Conservation (phyloP, 1,284 basidiomycete species). For the Moesziomyces parantarcticus region DNA sequence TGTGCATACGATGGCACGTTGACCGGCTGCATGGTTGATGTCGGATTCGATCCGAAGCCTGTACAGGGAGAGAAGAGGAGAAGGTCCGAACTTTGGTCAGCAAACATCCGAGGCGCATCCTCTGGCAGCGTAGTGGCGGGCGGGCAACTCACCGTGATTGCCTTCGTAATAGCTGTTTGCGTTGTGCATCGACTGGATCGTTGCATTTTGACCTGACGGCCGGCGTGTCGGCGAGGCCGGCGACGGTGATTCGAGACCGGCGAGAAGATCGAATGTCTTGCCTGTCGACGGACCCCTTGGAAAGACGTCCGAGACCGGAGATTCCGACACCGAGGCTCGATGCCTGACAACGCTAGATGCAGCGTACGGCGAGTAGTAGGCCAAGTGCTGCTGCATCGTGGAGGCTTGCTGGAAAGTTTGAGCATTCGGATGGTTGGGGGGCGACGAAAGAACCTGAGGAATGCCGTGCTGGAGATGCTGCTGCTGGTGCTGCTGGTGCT, state of each 20-base stretch:
- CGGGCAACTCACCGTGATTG: not conserved
- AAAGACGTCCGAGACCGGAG: slow-evolving; percentile 34
- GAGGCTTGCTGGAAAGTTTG: slow-evolving; percentile 12
- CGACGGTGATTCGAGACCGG: slow-evolving; percentile 33
- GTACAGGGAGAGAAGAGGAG: no score
- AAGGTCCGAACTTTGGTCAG: no score
- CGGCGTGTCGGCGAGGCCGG: slow-evolving; percentile 19
- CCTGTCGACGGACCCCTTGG: slow-evolving; percentile 23
- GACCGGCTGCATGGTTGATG: not conserved
- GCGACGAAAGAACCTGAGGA: slow-evolving; percentile 6
- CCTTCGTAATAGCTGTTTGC: not conserved
- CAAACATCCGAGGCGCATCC: no score
- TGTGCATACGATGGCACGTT: not conserved
- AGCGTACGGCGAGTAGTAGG: slow-evolving; percentile 23
- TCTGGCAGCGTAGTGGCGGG: not conserved
- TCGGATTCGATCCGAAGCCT: not conserved
- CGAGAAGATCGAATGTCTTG: slow-evolving; percentile 39
- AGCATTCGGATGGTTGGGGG: slow-evolving; percentile 13
- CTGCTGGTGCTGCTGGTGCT: no score
- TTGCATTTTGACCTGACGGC: slow-evolving; percentile 10
- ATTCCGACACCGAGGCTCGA: slow-evolving; percentile 35
- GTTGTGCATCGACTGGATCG: not conserved
- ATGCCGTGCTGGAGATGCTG: not conserved
- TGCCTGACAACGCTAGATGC: slow-evolving; percentile 22
- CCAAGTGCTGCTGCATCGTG: slow-evolving; percentile 7